Evolutionary conservation across 176 grass and related monocot species (phyloP).

Genomic region (Carex scoparia): DNA sequence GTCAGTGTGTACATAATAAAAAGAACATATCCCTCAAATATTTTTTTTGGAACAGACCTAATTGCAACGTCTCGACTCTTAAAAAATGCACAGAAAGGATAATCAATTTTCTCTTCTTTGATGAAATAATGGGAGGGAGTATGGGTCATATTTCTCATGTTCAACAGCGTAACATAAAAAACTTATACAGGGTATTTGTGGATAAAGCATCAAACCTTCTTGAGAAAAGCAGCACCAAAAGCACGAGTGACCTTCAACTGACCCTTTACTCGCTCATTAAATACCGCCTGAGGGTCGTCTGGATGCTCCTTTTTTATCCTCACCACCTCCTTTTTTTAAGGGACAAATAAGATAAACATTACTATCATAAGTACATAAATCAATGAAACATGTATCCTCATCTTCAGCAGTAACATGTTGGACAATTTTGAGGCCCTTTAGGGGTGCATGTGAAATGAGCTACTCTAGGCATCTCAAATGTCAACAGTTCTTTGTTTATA

Average conservation of each 20-base stretch:
- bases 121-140: neutral
- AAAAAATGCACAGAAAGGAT: neutral
- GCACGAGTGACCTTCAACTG: slow-evolving; percentile 90
- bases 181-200: neutral
- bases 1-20: neutral
- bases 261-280: slow-evolving; percentile 87
- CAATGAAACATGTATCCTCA: neutral
- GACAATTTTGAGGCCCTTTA: neutral
- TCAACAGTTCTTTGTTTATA: neutral
- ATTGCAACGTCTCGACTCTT: neutral
- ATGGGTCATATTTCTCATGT: neutral
- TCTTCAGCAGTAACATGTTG: neutral
- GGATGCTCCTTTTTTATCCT: slow-evolving; percentile 79
- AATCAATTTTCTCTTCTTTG: neutral
- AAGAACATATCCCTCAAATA: neutral
- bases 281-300: slow-evolving; percentile 82
- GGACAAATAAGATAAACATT: slow-evolving; percentile 9
- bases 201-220: slow-evolving; percentile 48
- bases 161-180: neutral
- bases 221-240: slow-evolving; percentile 92
- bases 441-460: neutral
- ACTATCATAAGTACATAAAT: neutral
- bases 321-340: slow-evolving; percentile 64
- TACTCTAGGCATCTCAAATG: neutral
- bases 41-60: neutral